Base-by-base conservation (phyloP, 306 rosid species). In the Rosa chinensis region DNA sequence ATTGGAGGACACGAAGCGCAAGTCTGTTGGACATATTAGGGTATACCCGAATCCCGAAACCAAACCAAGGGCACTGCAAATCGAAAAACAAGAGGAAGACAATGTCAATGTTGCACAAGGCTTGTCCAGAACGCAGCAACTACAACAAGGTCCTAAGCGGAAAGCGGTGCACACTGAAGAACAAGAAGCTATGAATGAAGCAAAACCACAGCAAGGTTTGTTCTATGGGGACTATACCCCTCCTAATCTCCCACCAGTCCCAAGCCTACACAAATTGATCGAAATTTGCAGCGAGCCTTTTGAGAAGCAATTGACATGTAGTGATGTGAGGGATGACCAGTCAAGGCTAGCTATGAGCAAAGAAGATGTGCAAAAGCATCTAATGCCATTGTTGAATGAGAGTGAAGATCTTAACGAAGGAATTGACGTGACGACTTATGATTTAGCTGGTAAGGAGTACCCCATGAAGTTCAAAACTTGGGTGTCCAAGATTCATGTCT, bases 271-370 rank as follows among this genome's bases (percentile, higher is more conserved):
- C 2, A 28, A 8, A 42, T 23, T 69, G 1, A 70, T 78, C 3
- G 21, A 45, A 70, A 49, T 20, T 37, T 71, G 77, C 73, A 59
- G 64, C 63, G 5, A 18, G 43, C 82, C 82, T 4, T 79, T 71
- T 40, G 77, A 71, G 69, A 79, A 79, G 75, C 77, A 72, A 20
- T 23, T 78, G 21, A 78, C 75, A 1, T 0, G 2, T 8, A 78
- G 68, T 43, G 81, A 78, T 58, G 55, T 78, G 58, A 68, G 18
- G 6, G 68, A 78, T 10, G 45, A 55, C 40, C 81, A 67, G 12
- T 16, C 58, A 8, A 68, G 81, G 81, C 81, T 78, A 7, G 18
- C 74, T 11, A 77, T 78, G 44, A 53, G 43, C 56, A 78, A 52
- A 44, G 67, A 21, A 12, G 12, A 77, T 28, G 80, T 50, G 16